Base-by-base conservation (phyloP, 2,329 filamentous ascomycete species). In the Decorospora gaudefroyi region DNA sequence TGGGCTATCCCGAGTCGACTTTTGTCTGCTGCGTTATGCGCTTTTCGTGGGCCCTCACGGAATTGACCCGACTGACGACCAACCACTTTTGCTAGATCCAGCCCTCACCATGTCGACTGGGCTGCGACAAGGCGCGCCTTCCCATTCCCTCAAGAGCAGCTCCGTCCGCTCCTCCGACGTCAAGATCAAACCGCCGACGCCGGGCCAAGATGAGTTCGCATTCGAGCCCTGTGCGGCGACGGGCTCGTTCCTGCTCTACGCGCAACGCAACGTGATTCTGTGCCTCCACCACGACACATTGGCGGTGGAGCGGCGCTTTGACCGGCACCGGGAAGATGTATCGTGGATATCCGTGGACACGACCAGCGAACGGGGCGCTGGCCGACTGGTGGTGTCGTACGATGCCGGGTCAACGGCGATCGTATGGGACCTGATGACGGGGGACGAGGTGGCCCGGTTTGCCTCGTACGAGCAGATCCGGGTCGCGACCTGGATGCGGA, bases 351-450 rank as follows among this genome's bases (percentile, higher is more conserved):
- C 86, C 1, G 90, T 95, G 39, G 93, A 99, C 69, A 97, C 91
- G 65, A 84, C 88, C 42, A 96, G 91, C 69, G 91, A 96, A 57
- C 76, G 84, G 49, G 91, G 91, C 3, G 85, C 86, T 1, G 93
- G 92, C 18, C 80, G 91, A 52, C 74, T 95, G 48, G 90, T 95
- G 2, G 89, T 96, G 50, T 97, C 90, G 74, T 96, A 96, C 64
- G 93, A 99, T 76, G 82, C 82, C 12, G 86, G 89, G 25, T 88
- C 92, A 70, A 96, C 89, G 1, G 90, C 91, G 3, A 96, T 97
- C 65, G 89, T 97, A 6, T 99, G 93, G 93, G 92, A 99, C 72
- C 78, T 96, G 49, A 84, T 95, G 74, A 95, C 90, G 0, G 93
- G 93, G 34, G 85, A 90, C 47, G 90, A 96, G 71, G 81, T 96